Base-by-base conservation (phyloP, 768 basidiomycete species). In the Trametes coccinea region DNA sequence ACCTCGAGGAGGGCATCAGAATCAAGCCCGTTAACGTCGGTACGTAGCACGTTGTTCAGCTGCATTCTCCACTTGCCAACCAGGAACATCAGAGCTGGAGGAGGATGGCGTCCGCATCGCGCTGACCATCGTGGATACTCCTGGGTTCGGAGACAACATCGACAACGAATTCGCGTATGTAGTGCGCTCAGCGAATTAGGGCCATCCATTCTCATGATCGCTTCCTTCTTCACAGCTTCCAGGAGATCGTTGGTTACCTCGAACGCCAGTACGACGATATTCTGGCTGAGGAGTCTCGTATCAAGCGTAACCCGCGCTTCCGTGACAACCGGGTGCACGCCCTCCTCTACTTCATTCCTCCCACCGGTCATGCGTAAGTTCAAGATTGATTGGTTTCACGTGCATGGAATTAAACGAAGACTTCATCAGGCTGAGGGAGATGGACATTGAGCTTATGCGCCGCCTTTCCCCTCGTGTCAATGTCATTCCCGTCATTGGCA, bases 261-360 rank as follows among this genome's bases (percentile, higher is more conserved):
- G 97, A 99, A 75, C 88, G 96, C 56, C 95, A 98, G 86, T 98
- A 98, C 77, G 97, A 99, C 63, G 95, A 99, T 69, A 96, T 98
- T 72, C 81, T 99, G 66, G 95, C 96, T 4, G 96, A 98, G 74
- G 97, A 99, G 79, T 96, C 93, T 56, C 86, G 97, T 67, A 99
- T 99, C 79, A 98, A 97, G 80, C 95, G 97, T 82, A 98, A 98
- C 77, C 95, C 96, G 33, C 90, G 97, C 65, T 99, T 98, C 85
- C 88, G 95, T 72, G 97, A 99, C 76, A 98, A 98, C 81, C 84
- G 97, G 65, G 88, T 98, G 2, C 97, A 98, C 66, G 96, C 95
- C 29, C 81, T 98, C 59, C 83, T 99, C 59, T 98, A 98, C 80
- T 99, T 99, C 74, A 98, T 98, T 78, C 89, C 95, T 45, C 97